Evolutionary conservation across 2,329 filamentous ascomycete genomes (phyloP), one percentile per base, ranked within the genome.

Genomic region (Alternaria sp.): DNA sequence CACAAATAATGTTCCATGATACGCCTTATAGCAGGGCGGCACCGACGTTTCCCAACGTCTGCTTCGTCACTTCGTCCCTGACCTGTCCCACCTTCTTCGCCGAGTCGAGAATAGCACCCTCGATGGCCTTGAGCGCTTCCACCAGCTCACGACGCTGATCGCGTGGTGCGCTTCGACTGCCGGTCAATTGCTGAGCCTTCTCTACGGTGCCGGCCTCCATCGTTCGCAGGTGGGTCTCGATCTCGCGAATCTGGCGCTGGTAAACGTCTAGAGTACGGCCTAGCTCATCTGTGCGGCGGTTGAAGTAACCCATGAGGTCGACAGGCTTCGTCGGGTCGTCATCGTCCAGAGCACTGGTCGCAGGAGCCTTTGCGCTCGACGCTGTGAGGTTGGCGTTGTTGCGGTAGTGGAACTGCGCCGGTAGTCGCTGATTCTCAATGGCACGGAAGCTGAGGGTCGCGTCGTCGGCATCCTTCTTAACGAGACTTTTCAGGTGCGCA

Each of bases 351-450:
- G 77, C 69, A 12, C 68, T 71, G 15, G 70, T 60, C 10, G 70
- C 64, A 21, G 73, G 66, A 18, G 74, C 58, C 51, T 76, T 76
- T 30, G 74, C 53, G 49, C 71, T 74, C 1, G 77, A 76, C 8
- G 77, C 64, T 23, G 69, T 74, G 11, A 78, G 71, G 61, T 78
- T 76, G 26, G 74, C 77, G 49, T 85, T 84, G 61, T 79, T 75
- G 46, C 75, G 78, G 61, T 87, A 86, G 70, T 89, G 88, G 75
- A 88, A 90, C 68, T 88, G 86, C 53, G 84, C 72, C 2, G 92
- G 92, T 15, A 94, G 84, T 70, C 90, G 89, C 58, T 94, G 84
- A 73, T 92, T 92, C 72, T 93, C 90, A 30, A 92, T 88, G 21
- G 90, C 90, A 61, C 90, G 88, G 83, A 93, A 92, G 64, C 88